Evolutionary conservation across 768 basidiomycete species (phyloP).

Genomic region (Kwoniella heveanensis): DNA sequence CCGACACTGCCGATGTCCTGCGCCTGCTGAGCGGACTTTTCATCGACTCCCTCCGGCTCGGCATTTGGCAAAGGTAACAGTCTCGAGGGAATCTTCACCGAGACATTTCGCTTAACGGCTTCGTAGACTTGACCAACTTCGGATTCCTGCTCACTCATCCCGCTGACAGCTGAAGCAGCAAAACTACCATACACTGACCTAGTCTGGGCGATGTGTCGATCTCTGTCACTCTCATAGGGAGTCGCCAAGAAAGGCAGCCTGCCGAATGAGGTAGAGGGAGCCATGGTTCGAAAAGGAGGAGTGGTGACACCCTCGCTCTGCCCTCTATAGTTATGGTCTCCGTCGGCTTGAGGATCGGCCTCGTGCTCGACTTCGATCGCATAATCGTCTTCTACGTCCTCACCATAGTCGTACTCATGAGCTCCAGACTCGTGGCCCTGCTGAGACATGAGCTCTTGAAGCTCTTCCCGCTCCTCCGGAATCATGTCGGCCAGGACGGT

Average conservation of each 20-base stretch:
- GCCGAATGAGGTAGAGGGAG: not conserved
- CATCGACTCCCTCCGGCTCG: constrained; percentile 1
- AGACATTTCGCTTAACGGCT: constrained; percentile 42
- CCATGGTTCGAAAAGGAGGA: not conserved
- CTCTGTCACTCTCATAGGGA: constrained; percentile 1
- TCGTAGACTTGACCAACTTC: constrained; percentile 45
- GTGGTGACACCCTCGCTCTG: not conserved
- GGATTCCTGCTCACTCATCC: constrained; percentile 36
- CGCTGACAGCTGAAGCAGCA: constrained; percentile 27
- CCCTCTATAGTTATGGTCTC: not conserved
- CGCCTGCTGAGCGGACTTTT: not conserved
- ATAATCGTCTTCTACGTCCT: constrained; percentile 16
- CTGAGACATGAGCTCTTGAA: constrained; percentile 23
- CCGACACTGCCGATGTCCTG: not conserved
- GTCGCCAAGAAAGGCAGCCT: constrained; percentile 12
- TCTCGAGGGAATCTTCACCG: constrained; percentile 30
- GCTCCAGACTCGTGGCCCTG: constrained; percentile 22
- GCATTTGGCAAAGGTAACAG: constrained; percentile 16
- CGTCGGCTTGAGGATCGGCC: not conserved
- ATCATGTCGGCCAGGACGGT: constrained; percentile 30
- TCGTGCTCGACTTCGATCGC: constrained; percentile 9
- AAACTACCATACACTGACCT: constrained; percentile 32
- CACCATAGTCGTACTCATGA: constrained; percentile 27
- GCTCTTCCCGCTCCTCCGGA: constrained; percentile 20
- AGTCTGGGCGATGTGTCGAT: constrained; percentile 12